These are phyloP conservation scores for Moniliophthora roreri DNA, from an alignment of 1,284 basidiomycete genomes.

Conservation along the genomic window DNA sequence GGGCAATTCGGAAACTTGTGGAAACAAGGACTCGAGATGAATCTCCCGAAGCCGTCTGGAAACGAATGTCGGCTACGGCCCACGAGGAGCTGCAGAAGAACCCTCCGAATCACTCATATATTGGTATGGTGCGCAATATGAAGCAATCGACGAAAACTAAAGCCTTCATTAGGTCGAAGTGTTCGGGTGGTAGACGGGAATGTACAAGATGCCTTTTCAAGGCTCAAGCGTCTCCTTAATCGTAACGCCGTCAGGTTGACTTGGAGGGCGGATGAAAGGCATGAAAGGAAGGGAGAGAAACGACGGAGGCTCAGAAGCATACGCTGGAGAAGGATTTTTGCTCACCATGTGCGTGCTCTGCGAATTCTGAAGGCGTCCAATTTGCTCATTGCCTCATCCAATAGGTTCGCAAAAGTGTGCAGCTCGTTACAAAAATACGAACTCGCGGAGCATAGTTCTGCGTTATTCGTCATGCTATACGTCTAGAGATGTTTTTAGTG, in stretches of 20 bases:
- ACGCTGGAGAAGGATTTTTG: conserved; percentile 68
- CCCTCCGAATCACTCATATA: conserved; percentile 36
- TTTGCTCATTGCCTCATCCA: conserved; percentile 19
- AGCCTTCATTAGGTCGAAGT: conserved; percentile 44
- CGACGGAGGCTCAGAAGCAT: conserved; percentile 61
- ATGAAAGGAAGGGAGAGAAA: conserved; percentile 73
- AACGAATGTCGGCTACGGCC: conserved; percentile 28
- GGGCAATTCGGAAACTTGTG: no score
- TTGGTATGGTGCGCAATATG: conserved; percentile 29
- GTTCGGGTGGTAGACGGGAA: conserved; percentile 39
- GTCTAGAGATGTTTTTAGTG: no score
- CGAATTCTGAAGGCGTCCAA: conserved; percentile 15
- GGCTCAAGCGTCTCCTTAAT: conserved; percentile 50
- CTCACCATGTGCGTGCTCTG: conserved; percentile 55
- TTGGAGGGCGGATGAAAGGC: conserved; percentile 50
- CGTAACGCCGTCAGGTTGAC: conserved; percentile 58
- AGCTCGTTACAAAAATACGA: conserved; percentile 54
- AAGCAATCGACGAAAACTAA: conserved; percentile 8
- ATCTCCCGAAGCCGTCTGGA: conserved; percentile 17
- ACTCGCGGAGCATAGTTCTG: conserved; percentile 44
- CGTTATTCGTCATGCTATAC: neutral
- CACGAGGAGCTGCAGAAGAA: conserved; percentile 20
- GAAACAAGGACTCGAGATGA: no score
- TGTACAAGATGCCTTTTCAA: conserved; percentile 42
- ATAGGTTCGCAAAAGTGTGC: conserved; percentile 65